Evolutionary conservation across 116 monocot genomes (phyloP), one percentile per base, ranked within the genome.

Genomic region (Zostera marina): DNA sequence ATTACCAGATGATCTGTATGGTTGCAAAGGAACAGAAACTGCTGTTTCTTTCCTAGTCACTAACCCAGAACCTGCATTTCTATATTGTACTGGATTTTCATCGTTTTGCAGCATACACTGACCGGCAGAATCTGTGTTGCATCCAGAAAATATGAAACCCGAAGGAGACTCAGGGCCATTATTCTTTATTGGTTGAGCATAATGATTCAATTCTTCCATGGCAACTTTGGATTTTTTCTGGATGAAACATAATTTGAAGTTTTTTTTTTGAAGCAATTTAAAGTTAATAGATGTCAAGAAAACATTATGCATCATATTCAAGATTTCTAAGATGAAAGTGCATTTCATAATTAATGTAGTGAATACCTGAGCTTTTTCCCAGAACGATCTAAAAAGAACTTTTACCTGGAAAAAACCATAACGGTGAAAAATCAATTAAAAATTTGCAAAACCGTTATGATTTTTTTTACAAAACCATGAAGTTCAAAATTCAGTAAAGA

Each of bases 161-260:
- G 74, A 17, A 17, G 74, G 22, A 17, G 70, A 32, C 43, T 74
- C 40, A 52, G 69, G 52, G 24, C 68, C 77, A 71, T 66, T 76
- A 73, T 74, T 81, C 66, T 76, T 78, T 19, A 64, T 64, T 17
- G 38, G 44, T 32, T 74, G 81, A 11, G 78, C 60, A 71, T 63
- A 67, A 61, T 84, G 81, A 56, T 44, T 41, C 19, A 74, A 23
- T 53, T 63, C 60, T 59, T 85, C 80, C 14, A 63, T 59, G 16
- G 74, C 72, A 26, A 48, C 53, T 46, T 75, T 77, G 53, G 51
- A 69, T 40, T 64, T 82, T 68, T 68, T 96, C 89, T 96, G 73
- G 44, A 41, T 20, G 0, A 59, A 59, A 44, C 22, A 55, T 25
- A 55, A 1, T 12, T 11, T 23, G 11, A 55, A 22, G n/a, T n/a